Evolutionary conservation across 768 basidiomycete genomes (phyloP).

Genomic region (Podaxis sp.): DNA sequence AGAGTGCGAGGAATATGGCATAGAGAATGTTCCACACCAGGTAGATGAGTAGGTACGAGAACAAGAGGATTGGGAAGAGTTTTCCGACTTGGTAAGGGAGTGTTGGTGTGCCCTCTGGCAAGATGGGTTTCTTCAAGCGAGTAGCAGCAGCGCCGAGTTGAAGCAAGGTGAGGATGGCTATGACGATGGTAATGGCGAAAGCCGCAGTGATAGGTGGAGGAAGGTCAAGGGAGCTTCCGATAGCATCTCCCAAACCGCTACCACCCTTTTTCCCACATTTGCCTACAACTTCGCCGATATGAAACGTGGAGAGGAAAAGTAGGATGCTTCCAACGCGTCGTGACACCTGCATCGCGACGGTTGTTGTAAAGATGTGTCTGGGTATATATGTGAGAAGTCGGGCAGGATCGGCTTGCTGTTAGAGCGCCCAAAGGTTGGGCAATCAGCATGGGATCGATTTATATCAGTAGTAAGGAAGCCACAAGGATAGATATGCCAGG

Average conservation of each 20-base stretch:
- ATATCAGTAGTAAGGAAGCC: neutral
- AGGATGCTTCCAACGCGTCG: neutral
- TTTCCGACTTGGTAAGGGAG: slow-evolving; percentile 2
- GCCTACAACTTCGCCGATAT: neutral
- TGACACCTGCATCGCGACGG: neutral
- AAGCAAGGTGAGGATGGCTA: neutral
- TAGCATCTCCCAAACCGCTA: neutral
- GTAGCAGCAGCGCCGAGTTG: neutral
- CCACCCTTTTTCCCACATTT: neutral
- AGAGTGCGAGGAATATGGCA: neutral
- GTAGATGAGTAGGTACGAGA: neutral
- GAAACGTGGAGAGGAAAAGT: neutral
- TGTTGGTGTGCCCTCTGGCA: neutral
- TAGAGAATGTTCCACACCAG: slow-evolving; percentile 4
- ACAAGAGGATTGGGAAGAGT: slow-evolving; percentile 3
- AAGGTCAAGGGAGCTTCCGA: slow-evolving; percentile 3
- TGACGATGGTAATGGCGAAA: neutral
- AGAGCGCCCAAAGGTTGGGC: neutral
- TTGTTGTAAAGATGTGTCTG: neutral
- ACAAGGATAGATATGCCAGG: too few species aligned
- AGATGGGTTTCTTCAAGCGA: neutral
- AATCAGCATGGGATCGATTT: neutral
- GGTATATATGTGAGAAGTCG: neutral
- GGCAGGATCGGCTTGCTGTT: neutral
- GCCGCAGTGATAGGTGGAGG: neutral